Evolutionary conservation across 169 alveolate genomes (phyloP).

Genomic region (Cystoisospora suis): DNA sequence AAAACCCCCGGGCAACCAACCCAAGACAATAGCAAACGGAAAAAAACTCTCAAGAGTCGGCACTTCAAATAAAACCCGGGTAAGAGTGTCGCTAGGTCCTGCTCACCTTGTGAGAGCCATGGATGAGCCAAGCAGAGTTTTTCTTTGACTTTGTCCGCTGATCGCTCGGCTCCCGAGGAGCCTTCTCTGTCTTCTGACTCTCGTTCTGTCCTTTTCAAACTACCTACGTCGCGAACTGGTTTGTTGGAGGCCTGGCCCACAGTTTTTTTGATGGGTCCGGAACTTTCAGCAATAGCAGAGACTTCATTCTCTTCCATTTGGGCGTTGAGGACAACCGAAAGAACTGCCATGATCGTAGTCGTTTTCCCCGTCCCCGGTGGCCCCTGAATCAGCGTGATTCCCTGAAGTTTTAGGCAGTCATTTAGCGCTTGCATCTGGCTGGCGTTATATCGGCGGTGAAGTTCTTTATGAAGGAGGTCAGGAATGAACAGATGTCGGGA

Average conservation of each 20-base stretch:
- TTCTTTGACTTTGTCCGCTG: background rate
- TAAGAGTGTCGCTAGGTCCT: too few relatives aligned
- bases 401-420: conserved; percentile 67
- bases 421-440: conserved; percentile 71
- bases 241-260: background rate
- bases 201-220: background rate
- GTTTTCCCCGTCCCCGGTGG: conserved; percentile 79
- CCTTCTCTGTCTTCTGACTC: background rate
- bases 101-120: background rate
- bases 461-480: conserved; percentile 33
- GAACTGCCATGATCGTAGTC: conserved; percentile 72
- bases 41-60: too few relatives aligned
- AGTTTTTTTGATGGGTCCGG: background rate
- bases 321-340: conserved; percentile 70
- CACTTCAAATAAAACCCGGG: too few relatives aligned
- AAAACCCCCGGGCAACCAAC: too few relatives aligned
- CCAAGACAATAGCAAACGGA: too few relatives aligned
- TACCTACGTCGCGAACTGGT: background rate
- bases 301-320: conserved; percentile 29
- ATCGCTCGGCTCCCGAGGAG: too few relatives aligned
- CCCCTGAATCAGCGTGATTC: conserved; percentile 76
- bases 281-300: background rate
- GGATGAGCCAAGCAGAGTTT: background rate
- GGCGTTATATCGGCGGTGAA: conserved; percentile 55
- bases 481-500: conserved; percentile 42